Base-by-base conservation (phyloP, 768 basidiomycete genomes). In the Clitopilus passeckerianus region DNA sequence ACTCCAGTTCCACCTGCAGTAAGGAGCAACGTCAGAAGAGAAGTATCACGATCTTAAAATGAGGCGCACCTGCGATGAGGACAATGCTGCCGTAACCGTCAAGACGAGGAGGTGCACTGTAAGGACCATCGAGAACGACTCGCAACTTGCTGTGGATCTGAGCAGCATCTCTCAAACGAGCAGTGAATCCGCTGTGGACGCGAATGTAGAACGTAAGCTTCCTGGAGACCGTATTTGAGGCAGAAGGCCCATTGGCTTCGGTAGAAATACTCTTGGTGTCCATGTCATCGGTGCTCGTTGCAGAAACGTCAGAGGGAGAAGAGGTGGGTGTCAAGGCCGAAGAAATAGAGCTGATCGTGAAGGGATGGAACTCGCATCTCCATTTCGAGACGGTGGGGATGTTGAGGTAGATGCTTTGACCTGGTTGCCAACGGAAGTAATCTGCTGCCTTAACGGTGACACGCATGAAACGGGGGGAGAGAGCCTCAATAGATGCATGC, bases 181-280 rank as follows among this genome's bases (percentile, higher is more conserved):
- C 76, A 4, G 88, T 90, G 66, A 88, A 84, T 0, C 89, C 89
- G 16, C 75, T 70, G 35, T 80, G 74, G 16, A 84, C 84, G 16
- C 84, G 78, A 60, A 89, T 71, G 53, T 90, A 69, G 70, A 90
- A 88, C 1, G 75, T 72, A 15, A 89, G 69, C 24, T 84, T 76
- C 59, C 77, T 77, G 61, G 67, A 66, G 46, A 66, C 60, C 1
- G 1, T 52, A 18, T 34, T 35, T 60, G 58, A 16, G 15, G 20
- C 10, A 34, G 41, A 12, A 57, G 22, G 24, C n/a, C 23, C 37
- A 57, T 53, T 57, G 20, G 16, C 22, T 56, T 35, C 52, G 14
- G 22, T 44, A 12, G 56, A 57, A 1, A 6, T 53, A 8, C 54
- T 52, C 16, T 57, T 58, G 2, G 59, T 56, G 1, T 50, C 27